phyloP scores from a whole-genome alignment of 2,329 filamentous ascomycete genomes.

The Mycosphaerelloides madeirae region DNA sequence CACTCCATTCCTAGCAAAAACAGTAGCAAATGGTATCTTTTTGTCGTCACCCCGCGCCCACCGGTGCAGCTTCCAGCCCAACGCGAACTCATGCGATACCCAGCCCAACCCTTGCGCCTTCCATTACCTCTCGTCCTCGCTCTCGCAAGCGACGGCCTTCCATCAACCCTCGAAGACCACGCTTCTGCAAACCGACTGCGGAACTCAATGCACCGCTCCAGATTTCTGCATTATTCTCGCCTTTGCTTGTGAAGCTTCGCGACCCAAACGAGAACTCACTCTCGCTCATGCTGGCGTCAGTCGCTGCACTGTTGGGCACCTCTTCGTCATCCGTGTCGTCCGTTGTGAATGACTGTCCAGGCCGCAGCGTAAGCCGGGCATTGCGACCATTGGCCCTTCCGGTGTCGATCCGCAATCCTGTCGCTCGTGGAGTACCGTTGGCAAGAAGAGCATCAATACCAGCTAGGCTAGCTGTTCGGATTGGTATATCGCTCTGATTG shows the following conservation, averaged over 20 bases:
- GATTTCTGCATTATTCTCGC: constrained; percentile 54
- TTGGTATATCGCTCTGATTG: constrained; percentile 35
- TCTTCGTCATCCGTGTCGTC: constrained; percentile 33
- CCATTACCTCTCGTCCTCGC: constrained; percentile 45
- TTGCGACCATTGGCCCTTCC: constrained; percentile 40
- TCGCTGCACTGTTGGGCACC: constrained; percentile 32
- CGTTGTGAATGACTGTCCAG: constrained; percentile 28
- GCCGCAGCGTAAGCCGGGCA: constrained; percentile 34
- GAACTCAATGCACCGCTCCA: constrained; percentile 81
- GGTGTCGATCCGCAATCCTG: constrained; percentile 48
- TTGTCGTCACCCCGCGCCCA: no score
- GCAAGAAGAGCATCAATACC: constrained; percentile 39
- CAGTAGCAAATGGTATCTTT: no score
- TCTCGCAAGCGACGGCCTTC: constrained; percentile 84
- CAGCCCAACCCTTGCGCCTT: constrained; percentile 33
- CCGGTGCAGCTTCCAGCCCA: no score
- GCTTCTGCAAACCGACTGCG: constrained; percentile 92
- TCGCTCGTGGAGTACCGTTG: constrained; percentile 36
- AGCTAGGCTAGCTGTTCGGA: constrained; percentile 47
- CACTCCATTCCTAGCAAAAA: no score
- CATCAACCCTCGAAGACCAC: constrained; percentile 87
- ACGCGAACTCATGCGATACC: constrained; percentile 29
- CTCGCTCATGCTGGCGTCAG: constrained; percentile 32
- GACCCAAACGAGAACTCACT: constrained; percentile 30
- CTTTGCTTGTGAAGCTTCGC: constrained; percentile 36